Evolutionary conservation across 176 grass and related monocot species (phyloP).

Genomic region (Carex pumila): DNA sequence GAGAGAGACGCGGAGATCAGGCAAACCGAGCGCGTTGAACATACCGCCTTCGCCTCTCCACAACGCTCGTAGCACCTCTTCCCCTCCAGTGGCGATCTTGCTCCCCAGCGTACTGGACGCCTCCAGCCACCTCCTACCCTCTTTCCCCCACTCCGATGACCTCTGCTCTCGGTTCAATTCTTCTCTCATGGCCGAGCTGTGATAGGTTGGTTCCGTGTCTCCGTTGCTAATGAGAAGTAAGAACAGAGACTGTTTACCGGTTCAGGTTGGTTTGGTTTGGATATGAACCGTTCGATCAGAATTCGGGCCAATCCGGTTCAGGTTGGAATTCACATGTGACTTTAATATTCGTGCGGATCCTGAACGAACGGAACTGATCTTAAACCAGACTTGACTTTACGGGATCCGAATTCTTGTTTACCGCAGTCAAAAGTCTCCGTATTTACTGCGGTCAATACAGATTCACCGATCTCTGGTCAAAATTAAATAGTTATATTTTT

Average conservation of each 20-base stretch:
- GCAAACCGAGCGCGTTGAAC: constrained; percentile 53
- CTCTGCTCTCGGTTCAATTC: constrained; percentile 1
- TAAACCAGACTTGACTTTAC: too few species aligned
- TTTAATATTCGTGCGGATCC: too few species aligned
- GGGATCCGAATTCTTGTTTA: neutral
- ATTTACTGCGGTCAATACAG: neutral
- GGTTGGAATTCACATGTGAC: too few species aligned
- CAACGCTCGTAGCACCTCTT: neutral
- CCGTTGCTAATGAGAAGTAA: too few species aligned
- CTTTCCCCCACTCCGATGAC: neutral
- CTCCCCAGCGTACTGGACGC: constrained; percentile 15
- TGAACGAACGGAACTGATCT: too few species aligned
- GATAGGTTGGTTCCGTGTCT: neutral
- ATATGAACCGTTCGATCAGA: too few species aligned
- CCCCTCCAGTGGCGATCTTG: neutral
- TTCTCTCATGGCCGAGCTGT: constrained; percentile 13
- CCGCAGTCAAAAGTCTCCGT: neutral
- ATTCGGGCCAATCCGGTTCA: too few species aligned
- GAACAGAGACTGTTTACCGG: neutral
- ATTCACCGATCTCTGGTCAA: neutral
- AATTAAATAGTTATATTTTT: neutral
- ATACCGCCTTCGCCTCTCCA: constrained; percentile 21
- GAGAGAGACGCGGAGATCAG: constrained; percentile 39
- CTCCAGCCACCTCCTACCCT: constrained; percentile 58
- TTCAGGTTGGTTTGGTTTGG: too few species aligned